Evolutionary conservation across 2,329 filamentous ascomycete species (phyloP).

Genomic region (Polychaeton citri): DNA sequence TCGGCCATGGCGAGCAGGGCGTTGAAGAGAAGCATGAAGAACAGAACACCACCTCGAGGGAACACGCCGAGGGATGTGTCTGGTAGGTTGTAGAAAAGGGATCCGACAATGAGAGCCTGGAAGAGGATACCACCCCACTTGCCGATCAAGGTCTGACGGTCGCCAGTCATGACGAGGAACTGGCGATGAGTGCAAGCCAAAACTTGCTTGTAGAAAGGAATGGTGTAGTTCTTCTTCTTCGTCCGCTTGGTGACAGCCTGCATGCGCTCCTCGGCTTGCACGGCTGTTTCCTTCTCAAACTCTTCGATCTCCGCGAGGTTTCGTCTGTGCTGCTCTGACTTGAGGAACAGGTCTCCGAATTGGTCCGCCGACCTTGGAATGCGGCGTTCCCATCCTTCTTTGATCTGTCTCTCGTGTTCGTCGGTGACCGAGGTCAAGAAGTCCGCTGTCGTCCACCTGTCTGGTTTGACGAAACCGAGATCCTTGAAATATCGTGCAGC

Average conservation of each 20-base stretch:
- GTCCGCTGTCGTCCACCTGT: conserved; percentile 56
- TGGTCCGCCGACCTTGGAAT: conserved; percentile 43
- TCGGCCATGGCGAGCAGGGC: conserved; percentile 51
- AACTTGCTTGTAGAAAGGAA: conserved; percentile 42
- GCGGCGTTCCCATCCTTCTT: conserved; percentile 43
- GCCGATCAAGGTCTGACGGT: conserved; percentile 50
- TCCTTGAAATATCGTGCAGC: conserved; percentile 52
- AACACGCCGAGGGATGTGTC: conserved; percentile 47
- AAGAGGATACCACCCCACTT: conserved; percentile 45
- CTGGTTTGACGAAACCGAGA: conserved; percentile 46
- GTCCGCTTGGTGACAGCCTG: background rate
- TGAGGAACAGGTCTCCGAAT: conserved; percentile 34
- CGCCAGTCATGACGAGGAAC: conserved; percentile 52
- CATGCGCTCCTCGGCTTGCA: background rate
- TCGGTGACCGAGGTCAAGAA: conserved; percentile 61
- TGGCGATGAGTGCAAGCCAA: conserved; percentile 44
- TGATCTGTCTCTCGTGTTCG: conserved; percentile 43
- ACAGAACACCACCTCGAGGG: conserved; percentile 49
- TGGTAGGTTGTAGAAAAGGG: conserved; percentile 53
- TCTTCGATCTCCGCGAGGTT: conserved; percentile 28
- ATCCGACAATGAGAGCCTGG: conserved; percentile 51
- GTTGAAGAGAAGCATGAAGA: conserved; percentile 52
- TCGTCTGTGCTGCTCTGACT: conserved; percentile 23
- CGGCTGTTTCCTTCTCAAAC: conserved; percentile 15
- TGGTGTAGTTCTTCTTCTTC: conserved; percentile 42